Percentiles rank a stretch among this genome's conserved stretches.
Evolutionary conservation across 202 grass and related monocot species (phyloP).

Genomic region (Cymbopogon flexuosus): DNA sequence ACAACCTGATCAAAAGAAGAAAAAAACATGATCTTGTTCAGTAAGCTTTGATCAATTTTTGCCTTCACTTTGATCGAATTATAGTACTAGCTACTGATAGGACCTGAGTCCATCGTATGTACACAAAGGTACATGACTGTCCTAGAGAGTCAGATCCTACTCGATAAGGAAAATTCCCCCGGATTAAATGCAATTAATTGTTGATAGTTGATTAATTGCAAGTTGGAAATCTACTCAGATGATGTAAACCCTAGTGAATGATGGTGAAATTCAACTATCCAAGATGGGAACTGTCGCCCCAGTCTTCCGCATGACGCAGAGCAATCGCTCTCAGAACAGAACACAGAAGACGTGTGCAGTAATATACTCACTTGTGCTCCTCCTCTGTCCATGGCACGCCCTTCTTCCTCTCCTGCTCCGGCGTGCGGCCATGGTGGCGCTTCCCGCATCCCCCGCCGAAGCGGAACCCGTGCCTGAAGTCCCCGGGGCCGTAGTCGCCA

Average conservation of each 20-base stretch:
- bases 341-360: background rate
- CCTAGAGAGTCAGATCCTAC: background rate
- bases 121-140: conserved; percentile 28
- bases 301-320: background rate
- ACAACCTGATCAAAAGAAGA: conserved; percentile 46
- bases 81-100: background rate
- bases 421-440: conserved; percentile 38
- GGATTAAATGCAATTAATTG: conserved; percentile 30
- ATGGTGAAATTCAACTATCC: conserved; percentile 20
- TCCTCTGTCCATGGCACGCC: conserved; percentile 96
- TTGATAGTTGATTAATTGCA: conserved; percentile 30
- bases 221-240: conserved; percentile 25
- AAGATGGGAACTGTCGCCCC: background rate
- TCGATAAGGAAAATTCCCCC: conserved; percentile 9
- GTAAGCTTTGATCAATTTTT: background rate
- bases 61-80: background rate
- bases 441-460: conserved; percentile 42
- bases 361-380: conserved; percentile 71
- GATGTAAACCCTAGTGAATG: conserved; percentile 16
- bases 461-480: conserved; percentile 37
- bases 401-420: conserved; percentile 96
- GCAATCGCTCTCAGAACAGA: conserved; percentile 30
- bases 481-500: conserved; percentile 17
- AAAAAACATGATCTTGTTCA: conserved; percentile 40
- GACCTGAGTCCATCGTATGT: background rate